Evolutionary conservation across 2,329 filamentous ascomycete genomes (phyloP), one percentile per base, ranked within the genome.

Genomic region (Sporothrix variecibatus): DNA sequence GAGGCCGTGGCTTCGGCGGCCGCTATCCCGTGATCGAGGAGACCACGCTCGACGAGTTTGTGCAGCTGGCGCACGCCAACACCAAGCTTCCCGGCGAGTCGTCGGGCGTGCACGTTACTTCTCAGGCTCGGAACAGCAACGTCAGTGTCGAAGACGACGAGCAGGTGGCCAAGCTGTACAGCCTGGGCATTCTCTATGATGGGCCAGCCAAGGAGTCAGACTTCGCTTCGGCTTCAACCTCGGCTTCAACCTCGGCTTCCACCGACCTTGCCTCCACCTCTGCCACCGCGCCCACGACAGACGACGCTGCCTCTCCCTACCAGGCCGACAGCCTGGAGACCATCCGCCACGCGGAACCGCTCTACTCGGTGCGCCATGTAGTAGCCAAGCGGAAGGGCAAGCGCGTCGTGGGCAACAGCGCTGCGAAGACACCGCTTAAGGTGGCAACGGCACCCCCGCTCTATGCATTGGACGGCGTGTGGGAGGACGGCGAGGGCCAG

Each of bases 301-400:
- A 46, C n/a, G 46, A 53, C n/a, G 15, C 31, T 12, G 5, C 31
- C 62, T 60, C 49, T 38, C 17, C 49, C 31, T 73, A 68, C 51
- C 62, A 73, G 62, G 62, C 72, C 49, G 72, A 67, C 34, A 68
- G 72, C 72, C 53, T 64, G n/a, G 72, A 70, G 28, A 49, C 46
- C n/a, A 73, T 73, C 23, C 65, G 26, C 53, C 67, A 70, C n/a
- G 28, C 65, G 56, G 72, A 64, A 8, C 53, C 53, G 43, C 72
- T 71, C 26, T 70, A 71, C 72, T 28, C 65, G 72, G 72, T 73
- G 67, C 56, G 72, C 72, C 67, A 53, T 70, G 65, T 71, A 56
- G 46, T 49, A 43, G 56, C 28, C 17, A 70, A 73, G 51, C 51
- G 43, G 26, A 56, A 43, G n/a, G 43, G 65, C 43, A 49, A 15